Percentiles rank a stretch among this genome's conserved stretches.
These are phyloP conservation scores for Talaromyces sp. DNA, from an alignment of 2,329 filamentous ascomycete genomes.

Conservation along the genomic window DNA sequence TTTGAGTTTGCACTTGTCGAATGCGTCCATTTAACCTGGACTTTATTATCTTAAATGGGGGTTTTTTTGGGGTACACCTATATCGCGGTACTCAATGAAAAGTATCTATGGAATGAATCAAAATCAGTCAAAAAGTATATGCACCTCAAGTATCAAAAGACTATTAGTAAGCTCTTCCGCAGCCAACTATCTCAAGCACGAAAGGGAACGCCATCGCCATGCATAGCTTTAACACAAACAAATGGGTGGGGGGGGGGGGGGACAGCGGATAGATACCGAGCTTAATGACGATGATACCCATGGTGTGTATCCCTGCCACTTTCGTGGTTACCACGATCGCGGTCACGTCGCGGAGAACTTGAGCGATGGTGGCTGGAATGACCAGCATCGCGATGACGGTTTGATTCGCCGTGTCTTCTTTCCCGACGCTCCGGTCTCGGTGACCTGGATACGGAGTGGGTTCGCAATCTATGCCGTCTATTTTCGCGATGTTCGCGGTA, in stretches of 20 bases:
- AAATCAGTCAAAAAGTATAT: neutral
- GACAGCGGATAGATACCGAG: neutral
- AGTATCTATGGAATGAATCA: neutral
- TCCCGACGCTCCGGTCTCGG: conserved; percentile 29
- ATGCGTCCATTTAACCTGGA: conserved; percentile 3
- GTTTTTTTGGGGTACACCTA: neutral
- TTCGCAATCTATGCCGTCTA: conserved; percentile 7
- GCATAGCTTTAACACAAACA: neutral
- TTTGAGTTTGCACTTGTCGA: neutral
- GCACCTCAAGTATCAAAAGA: neutral
- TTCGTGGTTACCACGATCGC: neutral
- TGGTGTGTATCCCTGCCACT: neutral
- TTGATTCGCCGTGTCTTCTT: conserved; percentile 8
- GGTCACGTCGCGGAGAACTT: neutral
- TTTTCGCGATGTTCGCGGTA: conserved; percentile 4
- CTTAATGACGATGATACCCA: conserved; percentile 1
- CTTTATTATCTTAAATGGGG: neutral
- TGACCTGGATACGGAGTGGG: conserved; percentile 25
- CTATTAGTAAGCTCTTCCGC: neutral
- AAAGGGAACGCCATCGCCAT: conserved; percentile 17
- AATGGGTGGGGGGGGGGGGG: too few species aligned
- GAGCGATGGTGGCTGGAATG: neutral
- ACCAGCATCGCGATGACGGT: conserved; percentile 4
- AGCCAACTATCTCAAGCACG: neutral
- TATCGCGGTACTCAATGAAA: neutral